Evolutionary conservation across 208 protist genomes (phyloP).

Genomic region (Acanthamoeba quina): DNA sequence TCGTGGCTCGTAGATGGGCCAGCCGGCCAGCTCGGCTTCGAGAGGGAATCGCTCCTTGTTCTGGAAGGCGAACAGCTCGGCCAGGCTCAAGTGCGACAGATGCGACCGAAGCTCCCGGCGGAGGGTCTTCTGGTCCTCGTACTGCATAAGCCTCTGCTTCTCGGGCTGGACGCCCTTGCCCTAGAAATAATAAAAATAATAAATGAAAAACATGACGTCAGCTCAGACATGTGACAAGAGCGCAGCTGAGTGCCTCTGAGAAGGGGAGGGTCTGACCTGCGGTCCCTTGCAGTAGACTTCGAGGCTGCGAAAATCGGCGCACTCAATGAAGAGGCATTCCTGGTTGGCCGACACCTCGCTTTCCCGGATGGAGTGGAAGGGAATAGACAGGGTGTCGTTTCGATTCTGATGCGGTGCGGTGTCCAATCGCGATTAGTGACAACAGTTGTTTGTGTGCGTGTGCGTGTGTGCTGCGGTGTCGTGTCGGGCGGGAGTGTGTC

Average conservation of each 20-base stretch:
- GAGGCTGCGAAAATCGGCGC: constrained; percentile 46
- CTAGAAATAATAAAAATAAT: not conserved
- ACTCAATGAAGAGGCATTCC: constrained; percentile 29
- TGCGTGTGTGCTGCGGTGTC: not conserved
- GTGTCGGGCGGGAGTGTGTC: too few relatives aligned
- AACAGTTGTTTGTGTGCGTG: too few relatives aligned
- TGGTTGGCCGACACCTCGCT: constrained; percentile 35
- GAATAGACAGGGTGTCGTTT: constrained; percentile 23
- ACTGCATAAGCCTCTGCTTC: not conserved
- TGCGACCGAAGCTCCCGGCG: constrained; percentile 13
- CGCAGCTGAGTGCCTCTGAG: not conserved
- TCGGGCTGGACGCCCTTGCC: not conserved
- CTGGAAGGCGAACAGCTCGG: constrained; percentile 49
- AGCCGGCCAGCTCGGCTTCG: constrained; percentile 40
- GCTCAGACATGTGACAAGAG: not conserved
- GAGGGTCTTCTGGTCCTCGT: constrained; percentile 57
- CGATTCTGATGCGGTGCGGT: not conserved
- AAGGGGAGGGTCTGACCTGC: not conserved
- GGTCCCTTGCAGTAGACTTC: constrained; percentile 65
- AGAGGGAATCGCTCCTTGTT: constrained; percentile 65
- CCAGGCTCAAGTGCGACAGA: constrained; percentile 1
- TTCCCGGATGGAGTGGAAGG: not conserved
- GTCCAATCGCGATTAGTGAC: too few relatives aligned
- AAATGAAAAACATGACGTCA: not conserved
- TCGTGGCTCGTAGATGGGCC: constrained; percentile 32